Evolutionary conservation across 768 basidiomycete species (phyloP).

Genomic region (Arthromyces matolae): DNA sequence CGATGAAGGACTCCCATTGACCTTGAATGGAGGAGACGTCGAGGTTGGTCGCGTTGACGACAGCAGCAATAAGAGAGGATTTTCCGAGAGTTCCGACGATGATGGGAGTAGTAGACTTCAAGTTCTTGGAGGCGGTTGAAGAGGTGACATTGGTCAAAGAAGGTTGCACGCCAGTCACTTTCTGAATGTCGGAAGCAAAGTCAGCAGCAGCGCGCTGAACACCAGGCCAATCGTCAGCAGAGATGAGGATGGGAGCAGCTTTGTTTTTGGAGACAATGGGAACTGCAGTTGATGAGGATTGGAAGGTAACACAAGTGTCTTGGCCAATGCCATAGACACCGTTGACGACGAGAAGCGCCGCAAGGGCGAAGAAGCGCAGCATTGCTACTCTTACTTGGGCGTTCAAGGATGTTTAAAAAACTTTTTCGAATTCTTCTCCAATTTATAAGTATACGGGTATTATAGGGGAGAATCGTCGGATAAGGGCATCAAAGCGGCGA

Average conservation of each 20-base stretch:
- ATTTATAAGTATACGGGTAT: neutral
- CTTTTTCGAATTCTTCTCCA: neutral
- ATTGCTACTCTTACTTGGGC: conserved; percentile 1
- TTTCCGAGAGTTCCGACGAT: conserved; percentile 65
- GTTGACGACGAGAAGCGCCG: neutral
- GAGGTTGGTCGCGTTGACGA: conserved; percentile 49
- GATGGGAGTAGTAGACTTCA: conserved; percentile 36
- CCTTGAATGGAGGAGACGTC: conserved; percentile 57
- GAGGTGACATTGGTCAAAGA: conserved; percentile 43
- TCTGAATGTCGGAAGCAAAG: conserved; percentile 57
- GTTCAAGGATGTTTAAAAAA: neutral
- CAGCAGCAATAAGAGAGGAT: conserved; percentile 46
- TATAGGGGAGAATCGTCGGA: conserved; percentile 12
- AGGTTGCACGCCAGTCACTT: conserved; percentile 53
- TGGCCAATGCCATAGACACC: conserved; percentile 45
- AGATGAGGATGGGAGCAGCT: conserved; percentile 49
- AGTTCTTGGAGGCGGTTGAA: conserved; percentile 19
- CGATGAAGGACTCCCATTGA: conserved; percentile 63
- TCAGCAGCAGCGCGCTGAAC: conserved; percentile 57
- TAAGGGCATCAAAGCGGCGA: neutral
- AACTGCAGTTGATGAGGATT: conserved; percentile 35
- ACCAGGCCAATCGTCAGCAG: conserved; percentile 60
- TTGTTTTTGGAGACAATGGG: conserved; percentile 40
- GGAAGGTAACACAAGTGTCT: conserved; percentile 43
- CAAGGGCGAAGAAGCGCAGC: conserved; percentile 7